Percentiles rank a stretch among this genome's conserved stretches.
phyloP scores from a whole-genome alignment of 2,329 filamentous ascomycete genomes.

The Pestalotiopsis sp. region DNA sequence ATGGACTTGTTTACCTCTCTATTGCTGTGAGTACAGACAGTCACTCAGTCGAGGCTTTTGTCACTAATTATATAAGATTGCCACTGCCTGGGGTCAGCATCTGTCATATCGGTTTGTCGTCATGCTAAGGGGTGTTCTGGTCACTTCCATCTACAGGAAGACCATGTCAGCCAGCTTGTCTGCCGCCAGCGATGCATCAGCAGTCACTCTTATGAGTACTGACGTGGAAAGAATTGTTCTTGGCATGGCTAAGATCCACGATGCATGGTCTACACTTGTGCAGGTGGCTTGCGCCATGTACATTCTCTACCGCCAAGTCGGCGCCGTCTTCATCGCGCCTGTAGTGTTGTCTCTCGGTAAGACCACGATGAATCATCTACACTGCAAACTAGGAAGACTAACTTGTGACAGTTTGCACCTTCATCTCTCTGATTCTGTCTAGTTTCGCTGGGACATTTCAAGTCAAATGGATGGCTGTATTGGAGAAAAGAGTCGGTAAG shows the following conservation, averaged over 20 bases:
- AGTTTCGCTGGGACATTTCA: constrained; percentile 14
- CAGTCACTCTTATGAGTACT: constrained; percentile 14
- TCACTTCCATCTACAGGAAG: constrained; percentile 37
- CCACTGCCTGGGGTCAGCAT: constrained; percentile 34
- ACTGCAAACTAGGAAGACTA: neutral
- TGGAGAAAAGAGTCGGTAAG: constrained; percentile 15
- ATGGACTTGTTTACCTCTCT: constrained; percentile 33
- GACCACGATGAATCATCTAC: neutral
- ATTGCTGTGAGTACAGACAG: constrained; percentile 23
- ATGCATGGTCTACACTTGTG: constrained; percentile 13
- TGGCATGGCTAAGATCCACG: constrained; percentile 13
- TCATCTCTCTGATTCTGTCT: neutral
- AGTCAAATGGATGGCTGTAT: constrained; percentile 13
- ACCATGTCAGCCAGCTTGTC: constrained; percentile 30
- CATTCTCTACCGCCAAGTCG: constrained; percentile 14
- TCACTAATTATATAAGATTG: constrained; percentile 13
- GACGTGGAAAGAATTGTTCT: constrained; percentile 16
- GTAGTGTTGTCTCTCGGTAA: constrained; percentile 15
- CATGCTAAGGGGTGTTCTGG: constrained; percentile 31
- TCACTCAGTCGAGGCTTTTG: neutral
- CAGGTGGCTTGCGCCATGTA: constrained; percentile 17
- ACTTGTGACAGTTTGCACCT: constrained; percentile 5
- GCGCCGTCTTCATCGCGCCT: constrained; percentile 14
- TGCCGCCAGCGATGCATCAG: constrained; percentile 29
- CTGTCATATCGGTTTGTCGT: constrained; percentile 34